These are phyloP conservation scores for Akanthomyces muscarius DNA, from an alignment of 2,329 filamentous ascomycete species.

Conservation along the genomic window DNA sequence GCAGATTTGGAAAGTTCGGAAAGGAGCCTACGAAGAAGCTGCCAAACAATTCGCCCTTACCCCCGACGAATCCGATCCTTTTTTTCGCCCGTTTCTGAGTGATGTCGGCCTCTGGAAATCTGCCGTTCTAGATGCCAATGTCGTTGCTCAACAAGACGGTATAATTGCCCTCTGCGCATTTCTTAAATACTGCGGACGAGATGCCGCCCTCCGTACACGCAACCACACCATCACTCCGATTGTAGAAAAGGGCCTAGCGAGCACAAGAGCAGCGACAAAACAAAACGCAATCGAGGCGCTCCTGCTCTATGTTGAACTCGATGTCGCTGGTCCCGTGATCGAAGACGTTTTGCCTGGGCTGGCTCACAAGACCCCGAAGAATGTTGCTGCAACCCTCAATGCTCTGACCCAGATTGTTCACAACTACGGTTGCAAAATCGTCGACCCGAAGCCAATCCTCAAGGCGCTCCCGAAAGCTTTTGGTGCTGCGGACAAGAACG, in stretches of 20 bases:
- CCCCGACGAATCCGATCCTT: slow-evolving; percentile 78
- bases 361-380: slow-evolving; percentile 86
- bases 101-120: slow-evolving; percentile 87
- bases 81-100: slow-evolving; percentile 81
- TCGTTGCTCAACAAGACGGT: slow-evolving; percentile 92
- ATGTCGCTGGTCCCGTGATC: slow-evolving; percentile 77
- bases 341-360: slow-evolving; percentile 84
- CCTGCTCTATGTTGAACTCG: slow-evolving; percentile 84
- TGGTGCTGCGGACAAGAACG: slow-evolving; percentile 96
- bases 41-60: slow-evolving; percentile 81
- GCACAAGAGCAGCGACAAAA: slow-evolving; percentile 84
- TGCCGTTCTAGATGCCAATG: slow-evolving; percentile 90
- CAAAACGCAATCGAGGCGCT: slow-evolving; percentile 81
- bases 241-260: slow-evolving; percentile 86
- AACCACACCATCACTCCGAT: slow-evolving; percentile 71
- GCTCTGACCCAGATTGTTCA: slow-evolving; percentile 83
- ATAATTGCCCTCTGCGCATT: slow-evolving; percentile 85
- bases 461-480: slow-evolving; percentile 88
- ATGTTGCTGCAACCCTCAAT: slow-evolving; percentile 67
- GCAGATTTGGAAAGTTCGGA: slow-evolving; percentile 93
- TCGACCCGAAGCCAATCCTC: slow-evolving; percentile 87
- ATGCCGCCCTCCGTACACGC: slow-evolving; percentile 75
- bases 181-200: slow-evolving; percentile 80
- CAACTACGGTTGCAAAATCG: slow-evolving; percentile 89
- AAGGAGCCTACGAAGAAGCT: slow-evolving; percentile 90